Evolutionary conservation across 768 basidiomycete species (phyloP).

Genomic region (Suillus decipiens): DNA sequence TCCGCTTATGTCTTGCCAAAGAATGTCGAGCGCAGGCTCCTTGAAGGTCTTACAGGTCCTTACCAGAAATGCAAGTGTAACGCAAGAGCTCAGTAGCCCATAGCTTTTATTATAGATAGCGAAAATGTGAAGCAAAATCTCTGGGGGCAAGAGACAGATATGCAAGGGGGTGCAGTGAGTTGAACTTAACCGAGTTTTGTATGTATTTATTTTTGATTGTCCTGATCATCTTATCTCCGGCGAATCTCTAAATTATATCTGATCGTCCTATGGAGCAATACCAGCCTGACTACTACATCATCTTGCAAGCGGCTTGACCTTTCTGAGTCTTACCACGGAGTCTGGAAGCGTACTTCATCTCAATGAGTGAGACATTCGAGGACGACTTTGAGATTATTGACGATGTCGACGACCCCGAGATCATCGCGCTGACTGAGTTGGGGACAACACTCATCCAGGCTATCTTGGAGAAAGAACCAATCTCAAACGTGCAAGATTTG

Average conservation of each 20-base stretch:
- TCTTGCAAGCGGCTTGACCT: neutral
- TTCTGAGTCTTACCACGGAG: neutral
- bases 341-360: neutral
- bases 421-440: slow-evolving; percentile 49
- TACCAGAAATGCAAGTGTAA: neutral
- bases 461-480: slow-evolving; percentile 52
- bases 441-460: slow-evolving; percentile 61
- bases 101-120: neutral
- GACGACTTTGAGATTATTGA: slow-evolving; percentile 19
- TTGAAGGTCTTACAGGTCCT: neutral
- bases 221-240: slow-evolving; percentile 1
- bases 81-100: neutral
- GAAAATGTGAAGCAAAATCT: neutral
- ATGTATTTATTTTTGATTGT: neutral
- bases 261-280: slow-evolving; percentile 1
- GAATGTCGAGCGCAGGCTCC: neutral
- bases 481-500: slow-evolving; percentile 46
- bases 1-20: neutral
- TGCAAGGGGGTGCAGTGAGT: neutral
- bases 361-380: slow-evolving; percentile 7
- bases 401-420: slow-evolving; percentile 36
- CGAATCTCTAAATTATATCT: neutral
- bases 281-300: neutral
- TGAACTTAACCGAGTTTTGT: neutral
- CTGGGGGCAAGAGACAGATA: neutral